These are phyloP conservation scores for Spizellomyces sp. DNA, from an alignment of 192 early-diverging fungal genomes.

Conservation along the genomic window DNA sequence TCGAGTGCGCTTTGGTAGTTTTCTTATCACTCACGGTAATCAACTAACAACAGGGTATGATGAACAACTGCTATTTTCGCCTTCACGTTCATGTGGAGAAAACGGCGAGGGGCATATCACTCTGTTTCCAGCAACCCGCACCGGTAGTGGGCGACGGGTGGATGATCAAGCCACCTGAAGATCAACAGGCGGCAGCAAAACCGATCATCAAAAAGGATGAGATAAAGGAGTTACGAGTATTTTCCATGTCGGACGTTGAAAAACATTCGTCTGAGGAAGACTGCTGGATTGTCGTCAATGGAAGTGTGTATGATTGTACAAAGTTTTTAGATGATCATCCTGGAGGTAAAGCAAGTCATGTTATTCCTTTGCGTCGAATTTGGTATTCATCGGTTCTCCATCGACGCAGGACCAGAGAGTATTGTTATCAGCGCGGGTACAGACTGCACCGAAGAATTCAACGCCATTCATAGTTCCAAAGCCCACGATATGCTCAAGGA, in stretches of 20 bases:
- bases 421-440: background rate
- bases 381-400: no score
- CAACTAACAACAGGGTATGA: conserved; percentile 56
- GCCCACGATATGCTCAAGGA: background rate
- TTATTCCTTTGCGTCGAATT: no score
- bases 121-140: background rate
- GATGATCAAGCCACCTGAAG: background rate
- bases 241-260: background rate
- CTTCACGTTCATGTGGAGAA: conserved; percentile 3
- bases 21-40: no score
- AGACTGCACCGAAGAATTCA: background rate
- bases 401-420: background rate
- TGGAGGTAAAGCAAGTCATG: background rate
- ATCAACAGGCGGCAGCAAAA: no score
- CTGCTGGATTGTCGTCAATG: background rate
- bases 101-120: background rate
- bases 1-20: no score
- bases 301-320: background rate
- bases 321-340: background rate
- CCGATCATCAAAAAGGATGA: background rate
- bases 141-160: background rate
- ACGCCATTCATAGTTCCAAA: background rate
- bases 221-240: background rate
- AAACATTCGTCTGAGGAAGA: background rate
- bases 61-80: conserved; percentile 58